phyloP scores from a whole-genome alignment of 306 rosid species.

The Glycine latifolia region DNA sequence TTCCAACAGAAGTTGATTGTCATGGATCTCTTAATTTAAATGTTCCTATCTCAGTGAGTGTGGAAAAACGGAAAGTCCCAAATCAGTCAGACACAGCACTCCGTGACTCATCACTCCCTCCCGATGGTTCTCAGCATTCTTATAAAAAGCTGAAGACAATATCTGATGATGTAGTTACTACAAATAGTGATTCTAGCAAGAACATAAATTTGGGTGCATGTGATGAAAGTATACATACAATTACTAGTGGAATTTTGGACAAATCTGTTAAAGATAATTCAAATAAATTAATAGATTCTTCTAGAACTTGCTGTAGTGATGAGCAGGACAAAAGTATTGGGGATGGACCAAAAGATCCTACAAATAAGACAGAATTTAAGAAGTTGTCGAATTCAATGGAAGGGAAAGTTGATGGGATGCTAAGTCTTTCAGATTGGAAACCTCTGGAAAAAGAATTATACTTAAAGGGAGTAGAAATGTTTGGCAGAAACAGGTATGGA shows the following conservation, averaged over 20 bases:
- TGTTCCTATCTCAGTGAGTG: constrained; percentile 47
- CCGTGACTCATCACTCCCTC: constrained; percentile 48
- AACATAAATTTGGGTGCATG: constrained; percentile 49
- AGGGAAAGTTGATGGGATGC: constrained; percentile 51
- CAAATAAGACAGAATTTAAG: constrained; percentile 52
- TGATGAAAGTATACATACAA: constrained; percentile 51
- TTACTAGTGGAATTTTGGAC: constrained; percentile 37
- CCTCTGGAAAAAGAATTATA: constrained; percentile 87
- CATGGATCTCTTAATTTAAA: constrained; percentile 57
- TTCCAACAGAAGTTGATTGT: constrained; percentile 48
- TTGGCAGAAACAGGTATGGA: constrained; percentile 87
- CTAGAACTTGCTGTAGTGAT: constrained; percentile 54
- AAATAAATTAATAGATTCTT: constrained; percentile 51
- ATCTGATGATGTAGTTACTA: constrained; percentile 60
- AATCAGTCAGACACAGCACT: constrained; percentile 49
- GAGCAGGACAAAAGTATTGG: constrained; percentile 50
- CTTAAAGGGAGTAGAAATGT: constrained; percentile 93
- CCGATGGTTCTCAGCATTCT: constrained; percentile 58
- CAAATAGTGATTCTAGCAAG: constrained; percentile 49
- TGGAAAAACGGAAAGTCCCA: constrained; percentile 65
- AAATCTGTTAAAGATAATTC: constrained; percentile 52
- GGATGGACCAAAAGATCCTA: constrained; percentile 51
- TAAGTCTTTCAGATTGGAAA: constrained; percentile 71
- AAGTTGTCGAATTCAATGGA: constrained; percentile 48
- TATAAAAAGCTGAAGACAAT: constrained; percentile 70